Evolutionary conservation across 2,329 filamentous ascomycete species (phyloP), one percentile per base, ranked within the genome.

Genomic region (Cadophora sp.): DNA sequence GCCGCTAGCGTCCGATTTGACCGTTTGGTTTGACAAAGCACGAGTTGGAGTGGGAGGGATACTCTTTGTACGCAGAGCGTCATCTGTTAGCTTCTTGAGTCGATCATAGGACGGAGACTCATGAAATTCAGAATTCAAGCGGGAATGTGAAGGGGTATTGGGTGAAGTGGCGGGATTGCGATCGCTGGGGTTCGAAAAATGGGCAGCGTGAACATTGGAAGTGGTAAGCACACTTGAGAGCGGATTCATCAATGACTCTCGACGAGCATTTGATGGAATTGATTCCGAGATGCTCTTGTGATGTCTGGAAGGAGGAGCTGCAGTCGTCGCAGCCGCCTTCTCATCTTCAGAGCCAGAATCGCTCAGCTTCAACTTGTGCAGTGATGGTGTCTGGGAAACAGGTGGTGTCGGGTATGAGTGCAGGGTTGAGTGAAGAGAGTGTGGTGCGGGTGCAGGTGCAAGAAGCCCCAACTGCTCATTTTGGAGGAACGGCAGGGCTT

Each of bases 31-130:
- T 61, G 85, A 81, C 76, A 95, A 88, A 68, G 94, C 92, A 81
- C 95, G 90, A 71, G 93, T 95, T 65, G 95, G 96, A 73, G 95
- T 94, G 68, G 94, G 90, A 73, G 93, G 92, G 74, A 93, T 96
- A 84, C 93, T 97, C 94, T 97, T 97, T 84, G 88, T 79, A 81
- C 79, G 80, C 76, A 81, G 79, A 80, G 84, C 84, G 85, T 88
- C 87, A 86, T 89, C 86, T 88, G 94, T 97, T 93, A 97, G 94
- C 92, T 90, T 91, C 84, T 88, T 91, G 80, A 91, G 85, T 83
- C 87, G 85, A 81, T 87, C 84, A 84, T 87, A 83, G 78, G 89
- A 88, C 79, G 86, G 85, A 81, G 87, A 89, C 78, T 86, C 77
- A 78, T 79, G 76, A 72, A 79, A 78, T 78, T 80, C 80, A 77